These are phyloP conservation scores for Nakazawaea pomicola DNA, from an alignment of 805 yeast genomes.

Conservation along the genomic window DNA sequence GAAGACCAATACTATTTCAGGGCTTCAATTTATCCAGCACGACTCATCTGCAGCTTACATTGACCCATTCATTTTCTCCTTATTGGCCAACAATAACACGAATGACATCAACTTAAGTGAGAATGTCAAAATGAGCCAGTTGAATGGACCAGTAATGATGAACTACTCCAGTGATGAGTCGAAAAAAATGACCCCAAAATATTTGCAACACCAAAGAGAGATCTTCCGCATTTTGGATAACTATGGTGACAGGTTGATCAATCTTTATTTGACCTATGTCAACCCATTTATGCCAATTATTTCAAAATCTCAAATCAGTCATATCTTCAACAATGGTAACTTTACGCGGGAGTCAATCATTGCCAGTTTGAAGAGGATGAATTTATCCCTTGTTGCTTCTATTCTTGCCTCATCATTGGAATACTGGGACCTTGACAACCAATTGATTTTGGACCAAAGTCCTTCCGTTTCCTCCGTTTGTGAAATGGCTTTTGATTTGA, in stretches of 20 bases:
- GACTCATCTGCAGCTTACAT: neutral
- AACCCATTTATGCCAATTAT: constrained; percentile 12
- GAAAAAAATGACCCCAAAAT: neutral
- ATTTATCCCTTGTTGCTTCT: constrained; percentile 3
- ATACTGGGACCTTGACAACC: constrained; percentile 12
- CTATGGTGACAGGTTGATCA: constrained; percentile 10
- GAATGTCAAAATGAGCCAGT: neutral
- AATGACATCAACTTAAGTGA: neutral
- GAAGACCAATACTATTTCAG: neutral
- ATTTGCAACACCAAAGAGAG: constrained; percentile 2
- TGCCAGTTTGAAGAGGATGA: constrained; percentile 7
- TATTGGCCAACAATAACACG: neutral
- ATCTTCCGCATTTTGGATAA: constrained; percentile 8
- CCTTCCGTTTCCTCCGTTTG: constrained; percentile 1
- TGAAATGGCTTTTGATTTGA: constrained; percentile 10
- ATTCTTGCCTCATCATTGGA: constrained; percentile 9
- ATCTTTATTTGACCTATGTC: constrained; percentile 10
- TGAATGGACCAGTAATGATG: neutral
- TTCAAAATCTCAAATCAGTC: constrained; percentile 5
- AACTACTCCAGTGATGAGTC: neutral
- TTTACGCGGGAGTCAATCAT: neutral
- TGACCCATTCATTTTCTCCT: constrained; percentile 8
- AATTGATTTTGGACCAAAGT: constrained; percentile 8
- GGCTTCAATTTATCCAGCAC: constrained; percentile 1
- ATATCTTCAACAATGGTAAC: constrained; percentile 8